Base-by-base conservation (phyloP, 192 early-diverging fungal species). In the Pilaira anomala region DNA sequence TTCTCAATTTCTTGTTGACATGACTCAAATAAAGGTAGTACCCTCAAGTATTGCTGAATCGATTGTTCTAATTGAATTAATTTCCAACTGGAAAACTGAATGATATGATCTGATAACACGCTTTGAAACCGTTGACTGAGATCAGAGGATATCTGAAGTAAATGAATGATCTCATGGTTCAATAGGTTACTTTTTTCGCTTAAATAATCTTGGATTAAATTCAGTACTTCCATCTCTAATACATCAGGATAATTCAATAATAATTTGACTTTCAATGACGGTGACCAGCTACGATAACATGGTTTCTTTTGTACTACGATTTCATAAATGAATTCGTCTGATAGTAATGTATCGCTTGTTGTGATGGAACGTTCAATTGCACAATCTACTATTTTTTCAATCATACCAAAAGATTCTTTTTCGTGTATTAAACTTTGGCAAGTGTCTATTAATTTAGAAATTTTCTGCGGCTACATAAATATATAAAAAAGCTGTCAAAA, bases 141-240 rank as follows among this genome's bases (percentile, higher is more conserved):
- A 22, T 21, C 6, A 0, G 3, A 8, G 39, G 36, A 36, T 13
- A 13, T 7, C 16, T 21, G 19, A 9, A 40, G 40, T 57, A 2
- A 57, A 13, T 22, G 30, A 5, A 57, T 57, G 18, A 6, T 39
- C 18, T 57, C 33, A 7, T 11, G 13, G 39, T n/a, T 3, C 12
- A 13, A 40, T n/a, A 21, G 5, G n/a, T n/a, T n/a, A n/a, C n/a
- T n/a, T n/a, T n/a, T 13, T 40, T 21, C 5, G 8, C 13, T 7
- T 57, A 3, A 18, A 21, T 40, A 8, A n/a, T 13, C 33, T 30
- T 36, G 19, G 28, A 57, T 40, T 2, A 57, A 36, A 7, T 36
- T 19, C 12, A 57, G 33, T 40, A 57, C 18, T 40, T 57, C 30
- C 19, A 57, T 57, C 13, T 57, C 55, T 39, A 57, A 14, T 3